Conservation (phyloP, 2,329 filamentous ascomycete genomes). For the Aspergillus neotritici region DNA sequence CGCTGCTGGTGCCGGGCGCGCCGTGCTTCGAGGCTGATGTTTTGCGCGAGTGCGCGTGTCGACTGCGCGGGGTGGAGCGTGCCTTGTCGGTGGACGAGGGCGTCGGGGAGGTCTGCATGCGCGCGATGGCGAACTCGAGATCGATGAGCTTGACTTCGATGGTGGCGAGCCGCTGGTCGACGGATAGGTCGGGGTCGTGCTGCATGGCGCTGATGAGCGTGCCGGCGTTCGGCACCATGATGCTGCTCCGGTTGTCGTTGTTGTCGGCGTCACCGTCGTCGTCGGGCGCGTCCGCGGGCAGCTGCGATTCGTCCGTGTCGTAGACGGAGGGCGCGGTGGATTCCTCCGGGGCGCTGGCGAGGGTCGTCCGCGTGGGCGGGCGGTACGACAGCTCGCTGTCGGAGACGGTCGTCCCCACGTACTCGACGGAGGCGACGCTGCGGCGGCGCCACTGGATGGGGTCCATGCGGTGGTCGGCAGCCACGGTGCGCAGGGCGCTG, state of each 20-base stretch:
- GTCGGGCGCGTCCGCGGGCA: slow-evolving; percentile 7
- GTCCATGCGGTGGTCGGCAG: slow-evolving; percentile 33
- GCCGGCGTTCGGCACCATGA: slow-evolving; percentile 32
- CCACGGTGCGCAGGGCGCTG: slow-evolving; percentile 34
- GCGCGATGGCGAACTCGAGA: slow-evolving; percentile 46
- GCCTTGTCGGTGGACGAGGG: slow-evolving; percentile 1
- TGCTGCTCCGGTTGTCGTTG: slow-evolving; percentile 16
- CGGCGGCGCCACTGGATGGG: slow-evolving; percentile 39
- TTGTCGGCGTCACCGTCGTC: slow-evolving; percentile 5
- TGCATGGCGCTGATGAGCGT: slow-evolving; percentile 37
- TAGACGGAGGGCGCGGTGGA: slow-evolving; percentile 18
- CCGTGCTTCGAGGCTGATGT: not conserved
- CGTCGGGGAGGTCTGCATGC: slow-evolving; percentile 37
- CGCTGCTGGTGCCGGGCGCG: slow-evolving; percentile 15
- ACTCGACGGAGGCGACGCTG: slow-evolving; percentile 32
- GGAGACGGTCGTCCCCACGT: slow-evolving; percentile 32
- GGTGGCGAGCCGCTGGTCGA: slow-evolving; percentile 45
- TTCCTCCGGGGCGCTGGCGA: slow-evolving; percentile 22
- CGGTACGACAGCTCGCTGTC: slow-evolving; percentile 23
- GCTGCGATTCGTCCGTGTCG: not conserved
- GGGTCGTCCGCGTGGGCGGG: slow-evolving; percentile 25
- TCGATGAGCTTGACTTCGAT: slow-evolving; percentile 48
- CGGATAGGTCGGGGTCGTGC: slow-evolving; percentile 33
- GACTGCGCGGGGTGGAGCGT: not conserved
- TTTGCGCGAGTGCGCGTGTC: slow-evolving; percentile 4